Percentiles rank a stretch among this genome's conserved stretches.
Conservation (phyloP, 78 protist genomes). For the Cyanophora paradoxa region DNA sequence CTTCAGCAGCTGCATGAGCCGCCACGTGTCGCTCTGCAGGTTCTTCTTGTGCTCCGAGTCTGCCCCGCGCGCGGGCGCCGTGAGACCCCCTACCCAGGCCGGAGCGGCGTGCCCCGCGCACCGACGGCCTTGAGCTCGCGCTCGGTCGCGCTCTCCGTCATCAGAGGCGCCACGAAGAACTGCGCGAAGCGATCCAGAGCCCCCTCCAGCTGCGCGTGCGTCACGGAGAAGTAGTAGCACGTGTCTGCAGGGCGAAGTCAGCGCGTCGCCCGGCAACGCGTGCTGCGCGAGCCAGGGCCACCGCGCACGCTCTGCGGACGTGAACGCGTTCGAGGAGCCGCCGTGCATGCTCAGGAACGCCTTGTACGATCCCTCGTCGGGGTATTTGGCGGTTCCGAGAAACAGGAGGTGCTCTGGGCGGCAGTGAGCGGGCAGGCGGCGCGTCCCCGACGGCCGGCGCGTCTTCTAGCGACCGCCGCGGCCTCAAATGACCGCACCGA, state of each 20-base stretch:
- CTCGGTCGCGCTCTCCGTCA: constrained; percentile 29
- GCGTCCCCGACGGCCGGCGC: too few species aligned
- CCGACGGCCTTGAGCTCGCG: constrained; percentile 64
- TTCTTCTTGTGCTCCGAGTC: constrained; percentile 49
- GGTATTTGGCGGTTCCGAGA: constrained; percentile 64
- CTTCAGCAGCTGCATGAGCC: constrained; percentile 41
- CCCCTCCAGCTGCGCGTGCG: constrained; percentile 6
- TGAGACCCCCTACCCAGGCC: neutral
- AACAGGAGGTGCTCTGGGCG: constrained; percentile 84
- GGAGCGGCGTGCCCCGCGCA: neutral
- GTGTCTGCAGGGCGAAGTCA: too few species aligned
- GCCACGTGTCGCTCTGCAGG: constrained; percentile 36
- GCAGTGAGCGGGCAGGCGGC: too few species aligned
- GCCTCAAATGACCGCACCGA: too few species aligned
- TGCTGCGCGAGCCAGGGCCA: too few species aligned
- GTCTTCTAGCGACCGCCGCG: too few species aligned
- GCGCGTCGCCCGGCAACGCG: too few species aligned
- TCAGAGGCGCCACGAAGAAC: constrained; percentile 68
- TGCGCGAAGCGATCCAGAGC: constrained; percentile 54
- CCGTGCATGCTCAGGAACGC: constrained; percentile 47
- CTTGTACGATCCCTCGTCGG: constrained; percentile 51
- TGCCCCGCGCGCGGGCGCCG: neutral
- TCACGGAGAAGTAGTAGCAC: constrained; percentile 22
- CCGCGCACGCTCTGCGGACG: constrained; percentile 18
- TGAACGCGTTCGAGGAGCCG: constrained; percentile 75